These are phyloP conservation scores for Mortierella hygrophila DNA, from an alignment of 192 early-diverging fungal genomes.

Conservation along the genomic window DNA sequence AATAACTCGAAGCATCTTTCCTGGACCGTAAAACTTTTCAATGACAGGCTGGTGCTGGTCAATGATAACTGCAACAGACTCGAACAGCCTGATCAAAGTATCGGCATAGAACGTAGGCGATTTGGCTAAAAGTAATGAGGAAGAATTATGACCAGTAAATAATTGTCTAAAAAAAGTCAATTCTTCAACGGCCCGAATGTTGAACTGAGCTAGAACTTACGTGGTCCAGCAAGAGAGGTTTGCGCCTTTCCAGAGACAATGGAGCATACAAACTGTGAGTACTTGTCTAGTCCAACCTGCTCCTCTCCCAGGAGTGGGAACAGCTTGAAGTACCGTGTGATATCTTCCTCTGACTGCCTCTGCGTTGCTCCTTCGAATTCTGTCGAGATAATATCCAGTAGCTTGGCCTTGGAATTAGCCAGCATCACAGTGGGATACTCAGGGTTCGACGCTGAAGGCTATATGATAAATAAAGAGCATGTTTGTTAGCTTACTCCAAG, in stretches of 20 bases:
- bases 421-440: constrained; percentile 68
- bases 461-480: constrained; percentile 1
- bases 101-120: constrained; percentile 79
- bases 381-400: constrained; percentile 79
- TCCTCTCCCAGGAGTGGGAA: constrained; percentile 91
- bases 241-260: constrained; percentile 83
- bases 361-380: constrained; percentile 87
- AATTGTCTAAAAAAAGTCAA: background rate
- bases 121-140: constrained; percentile 33
- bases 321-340: constrained; percentile 89
- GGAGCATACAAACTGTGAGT: constrained; percentile 85
- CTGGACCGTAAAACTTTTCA: constrained; percentile 86
- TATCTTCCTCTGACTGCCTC: constrained; percentile 75
- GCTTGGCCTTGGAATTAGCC: constrained; percentile 67
- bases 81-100: constrained; percentile 88
- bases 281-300: constrained; percentile 89
- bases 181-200: background rate
- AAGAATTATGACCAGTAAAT: background rate
- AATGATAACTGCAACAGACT: constrained; percentile 88
- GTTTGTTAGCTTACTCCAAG: constrained; percentile 28
- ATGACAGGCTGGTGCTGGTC: constrained; percentile 91
- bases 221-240: constrained; percentile 67
- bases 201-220: constrained; percentile 29
- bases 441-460: constrained; percentile 67
- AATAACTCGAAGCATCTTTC: constrained; percentile 90